Conservation (phyloP, 768 basidiomycete genomes). For the Lyophyllum atratum region DNA sequence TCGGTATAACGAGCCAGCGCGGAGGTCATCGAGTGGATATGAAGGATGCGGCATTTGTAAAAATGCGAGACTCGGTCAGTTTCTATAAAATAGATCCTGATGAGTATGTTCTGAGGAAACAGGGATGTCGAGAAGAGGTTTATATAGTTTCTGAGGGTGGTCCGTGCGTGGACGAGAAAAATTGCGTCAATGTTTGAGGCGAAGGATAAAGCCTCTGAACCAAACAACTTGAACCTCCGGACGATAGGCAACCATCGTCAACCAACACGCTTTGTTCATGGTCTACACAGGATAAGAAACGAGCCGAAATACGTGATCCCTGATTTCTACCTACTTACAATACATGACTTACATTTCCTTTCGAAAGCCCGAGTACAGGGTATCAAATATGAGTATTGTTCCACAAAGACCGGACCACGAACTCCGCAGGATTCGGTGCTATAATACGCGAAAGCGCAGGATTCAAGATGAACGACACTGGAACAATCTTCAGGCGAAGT, state of each 20-base stretch:
- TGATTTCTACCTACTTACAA: not conserved
- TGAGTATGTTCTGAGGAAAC: slow-evolving; percentile 16
- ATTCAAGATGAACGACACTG: slow-evolving; percentile 46
- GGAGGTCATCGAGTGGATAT: slow-evolving; percentile 17
- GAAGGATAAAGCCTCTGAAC: not conserved
- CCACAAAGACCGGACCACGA: slow-evolving; percentile 54
- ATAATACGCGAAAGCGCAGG: slow-evolving; percentile 37
- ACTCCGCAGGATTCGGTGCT: slow-evolving; percentile 41
- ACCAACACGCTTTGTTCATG: too few relatives aligned
- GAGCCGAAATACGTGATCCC: too few relatives aligned
- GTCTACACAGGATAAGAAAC: too few relatives aligned
- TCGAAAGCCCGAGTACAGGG: too few relatives aligned
- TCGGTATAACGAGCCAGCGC: slow-evolving; percentile 16
- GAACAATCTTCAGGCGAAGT: not conserved
- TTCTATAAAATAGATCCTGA: slow-evolving; percentile 19
- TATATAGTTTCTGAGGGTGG: slow-evolving; percentile 8
- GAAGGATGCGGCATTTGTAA: slow-evolving; percentile 19
- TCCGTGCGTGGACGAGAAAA: slow-evolving; percentile 10
- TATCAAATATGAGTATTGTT: slow-evolving; percentile 40
- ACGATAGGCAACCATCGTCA: too few relatives aligned
- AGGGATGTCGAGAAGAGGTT: not conserved
- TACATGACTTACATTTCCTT: not conserved
- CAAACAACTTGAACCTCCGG: too few relatives aligned
- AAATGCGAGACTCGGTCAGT: slow-evolving; percentile 19
- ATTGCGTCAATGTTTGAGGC: not conserved